These are phyloP conservation scores for Artomyces pyxidatus DNA, from an alignment of 768 basidiomycete species.

Conservation along the genomic window DNA sequence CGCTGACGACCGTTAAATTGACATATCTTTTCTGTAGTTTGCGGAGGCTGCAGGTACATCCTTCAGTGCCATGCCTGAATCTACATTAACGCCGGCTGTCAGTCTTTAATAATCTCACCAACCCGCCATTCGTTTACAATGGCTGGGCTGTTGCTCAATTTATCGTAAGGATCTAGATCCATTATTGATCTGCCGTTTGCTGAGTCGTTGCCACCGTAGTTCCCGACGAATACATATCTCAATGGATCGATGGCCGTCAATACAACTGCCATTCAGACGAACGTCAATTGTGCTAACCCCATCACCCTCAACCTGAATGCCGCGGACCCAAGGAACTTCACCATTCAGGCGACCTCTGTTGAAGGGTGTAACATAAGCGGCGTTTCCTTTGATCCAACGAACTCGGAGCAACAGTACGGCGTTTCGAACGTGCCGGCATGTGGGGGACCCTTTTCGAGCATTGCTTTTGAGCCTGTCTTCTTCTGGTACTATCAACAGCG, in stretches of 20 bases:
- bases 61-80: not conserved
- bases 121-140: slow-evolving; percentile 48
- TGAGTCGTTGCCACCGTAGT: no score
- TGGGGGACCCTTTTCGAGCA: slow-evolving; percentile 23
- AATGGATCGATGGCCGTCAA: slow-evolving; percentile 48
- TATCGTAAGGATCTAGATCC: slow-evolving; percentile 26
- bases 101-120: slow-evolving; percentile 35
- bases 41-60: slow-evolving; percentile 12
- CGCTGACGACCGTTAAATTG: slow-evolving; percentile 20
- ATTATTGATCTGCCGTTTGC: no score
- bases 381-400: slow-evolving; percentile 29
- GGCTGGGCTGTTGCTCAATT: slow-evolving; percentile 52
- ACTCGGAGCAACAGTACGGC: slow-evolving; percentile 40
- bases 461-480: slow-evolving; percentile 47
- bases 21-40: slow-evolving; percentile 6
- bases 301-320: slow-evolving; percentile 11
- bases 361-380: slow-evolving; percentile 35
- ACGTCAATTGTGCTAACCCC: slow-evolving; percentile 39
- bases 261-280: slow-evolving; percentile 41
- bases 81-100: slow-evolving; percentile 31
- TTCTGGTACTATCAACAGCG: slow-evolving; percentile 53
- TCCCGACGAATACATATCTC: slow-evolving; percentile 32
- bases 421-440: slow-evolving; percentile 31
- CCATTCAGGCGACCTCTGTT: slow-evolving; percentile 36
- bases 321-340: slow-evolving; percentile 26